A percentile compares a stretch with the other conserved stretches of the same genome.
Evolutionary conservation across 2,329 filamentous ascomycete genomes (phyloP).

Genomic region (Elsinoe australis): DNA sequence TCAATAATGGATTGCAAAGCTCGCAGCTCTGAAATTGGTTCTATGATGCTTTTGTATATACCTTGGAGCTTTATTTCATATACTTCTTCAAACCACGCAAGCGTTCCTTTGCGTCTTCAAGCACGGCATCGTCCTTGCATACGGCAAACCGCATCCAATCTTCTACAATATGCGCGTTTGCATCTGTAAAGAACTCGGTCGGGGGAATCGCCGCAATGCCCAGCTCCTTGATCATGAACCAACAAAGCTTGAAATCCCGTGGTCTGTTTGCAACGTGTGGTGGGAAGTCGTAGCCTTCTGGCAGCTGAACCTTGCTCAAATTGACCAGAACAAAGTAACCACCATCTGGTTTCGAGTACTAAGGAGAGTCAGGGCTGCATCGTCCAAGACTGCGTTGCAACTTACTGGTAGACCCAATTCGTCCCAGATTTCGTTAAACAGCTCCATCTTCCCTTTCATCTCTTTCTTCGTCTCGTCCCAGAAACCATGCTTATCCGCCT

Average conservation of each 20-base stretch:
- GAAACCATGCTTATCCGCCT: slow-evolving; percentile 77
- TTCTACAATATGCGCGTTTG: slow-evolving; percentile 76
- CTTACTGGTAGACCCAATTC: slow-evolving; percentile 40
- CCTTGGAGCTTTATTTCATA: slow-evolving; percentile 29
- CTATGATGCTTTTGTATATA: neutral
- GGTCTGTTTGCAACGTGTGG: slow-evolving; percentile 77
- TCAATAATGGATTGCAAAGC: too few species aligned
- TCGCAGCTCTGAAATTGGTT: neutral
- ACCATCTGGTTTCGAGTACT: slow-evolving; percentile 86
- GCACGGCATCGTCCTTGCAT: slow-evolving; percentile 83
- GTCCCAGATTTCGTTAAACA: slow-evolving; percentile 63
- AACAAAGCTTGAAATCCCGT: slow-evolving; percentile 86
- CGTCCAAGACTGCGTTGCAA: neutral
- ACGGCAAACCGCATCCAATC: slow-evolving; percentile 93
- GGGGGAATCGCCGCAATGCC: slow-evolving; percentile 94
- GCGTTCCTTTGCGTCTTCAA: slow-evolving; percentile 45
- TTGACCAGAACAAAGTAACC: slow-evolving; percentile 98
- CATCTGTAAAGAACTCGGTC: slow-evolving; percentile 89
- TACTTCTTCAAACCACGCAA: slow-evolving; percentile 45
- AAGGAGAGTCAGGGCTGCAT: neutral
- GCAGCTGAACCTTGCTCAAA: slow-evolving; percentile 77
- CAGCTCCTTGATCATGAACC: slow-evolving; percentile 95
- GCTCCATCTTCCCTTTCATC: slow-evolving; percentile 82
- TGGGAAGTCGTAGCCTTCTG: slow-evolving; percentile 79
- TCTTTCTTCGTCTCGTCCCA: slow-evolving; percentile 77